Base-by-base conservation (phyloP, 2,329 filamentous ascomycete species). In the Zymoseptoria brevis region DNA sequence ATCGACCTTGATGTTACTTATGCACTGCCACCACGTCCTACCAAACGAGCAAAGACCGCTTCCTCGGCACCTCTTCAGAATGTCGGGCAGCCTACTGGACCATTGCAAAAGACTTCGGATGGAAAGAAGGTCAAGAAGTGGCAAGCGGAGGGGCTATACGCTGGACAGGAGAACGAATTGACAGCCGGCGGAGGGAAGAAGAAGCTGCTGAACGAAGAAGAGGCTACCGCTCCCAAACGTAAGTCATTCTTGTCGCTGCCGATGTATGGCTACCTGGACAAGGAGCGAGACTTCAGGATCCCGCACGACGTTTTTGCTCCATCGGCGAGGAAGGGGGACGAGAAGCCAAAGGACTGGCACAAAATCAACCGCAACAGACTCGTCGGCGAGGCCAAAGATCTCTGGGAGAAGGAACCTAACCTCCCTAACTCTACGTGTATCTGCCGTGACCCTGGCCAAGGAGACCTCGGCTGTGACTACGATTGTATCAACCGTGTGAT, bases 351-450 rank as follows among this genome's bases (percentile, higher is more conserved):
- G 66, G 90, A 96, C 68, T 99, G 92, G 88, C 86, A 87, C 66
- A 93, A 93, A 73, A 87, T 94, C 67, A 92, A 90, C 64, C 94
- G 89, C 75, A 97, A 97, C 75, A 88, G 93, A 19, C 96, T 97
- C 67, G 87, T 74, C 4, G 72, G 71, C 51, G 73, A 73, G 29
- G 72, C 72, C 8, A 70, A 69, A 54, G 67, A 71, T 2, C 60
- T 72, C 9, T 74, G 72, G 73, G 65, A 68, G 50, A 68, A 67
- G 29, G 59, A 60, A 8, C 64, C 66, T 16, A 62, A 66, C 48
- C 61, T 72, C 2, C 67, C 65, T n/a, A 57, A 60, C n/a, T 73
- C 71, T 9, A 54, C 64, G 6, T 96, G 91, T 71, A 85, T 90
- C 59, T 96, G 91, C 76, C 85, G 78, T 50, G 79, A 83, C 21